These are phyloP conservation scores for Aspergillus floridensis DNA, from an alignment of 2,329 filamentous ascomycete species.

Conservation along the genomic window DNA sequence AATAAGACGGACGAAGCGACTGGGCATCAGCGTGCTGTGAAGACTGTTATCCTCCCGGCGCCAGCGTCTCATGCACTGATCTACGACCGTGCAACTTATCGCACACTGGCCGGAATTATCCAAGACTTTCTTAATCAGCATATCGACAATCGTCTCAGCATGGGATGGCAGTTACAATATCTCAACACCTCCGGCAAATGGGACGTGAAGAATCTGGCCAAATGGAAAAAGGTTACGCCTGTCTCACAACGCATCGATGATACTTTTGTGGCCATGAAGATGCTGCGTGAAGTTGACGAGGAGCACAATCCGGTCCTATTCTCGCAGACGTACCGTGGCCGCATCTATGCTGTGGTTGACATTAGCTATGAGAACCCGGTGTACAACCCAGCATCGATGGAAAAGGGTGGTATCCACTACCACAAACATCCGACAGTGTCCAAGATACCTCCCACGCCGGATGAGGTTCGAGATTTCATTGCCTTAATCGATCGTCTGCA, in stretches of 20 bases:
- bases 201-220: constrained; percentile 94
- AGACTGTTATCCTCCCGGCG: constrained; percentile 67
- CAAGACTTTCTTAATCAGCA: constrained; percentile 75
- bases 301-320: constrained; percentile 74
- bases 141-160: constrained; percentile 72
- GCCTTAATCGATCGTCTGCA: constrained; percentile 60
- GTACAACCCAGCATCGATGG: constrained; percentile 73
- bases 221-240: constrained; percentile 78
- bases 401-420: constrained; percentile 65
- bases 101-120: constrained; percentile 75
- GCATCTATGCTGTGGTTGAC: constrained; percentile 77
- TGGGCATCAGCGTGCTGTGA: constrained; percentile 55
- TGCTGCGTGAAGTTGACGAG: constrained; percentile 83
- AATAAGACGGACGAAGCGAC: not conserved
- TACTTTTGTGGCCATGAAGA: constrained; percentile 88
- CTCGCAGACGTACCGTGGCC: constrained; percentile 62
- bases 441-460: constrained; percentile 73
- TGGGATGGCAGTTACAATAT: constrained; percentile 88
- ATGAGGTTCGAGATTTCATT: constrained; percentile 61
- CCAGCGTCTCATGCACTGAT: constrained; percentile 82
- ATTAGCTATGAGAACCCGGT: constrained; percentile 89
- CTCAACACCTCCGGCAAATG: constrained; percentile 89
- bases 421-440: constrained; percentile 90
- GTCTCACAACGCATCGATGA: constrained; percentile 76
- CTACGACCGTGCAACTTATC: constrained; percentile 72